phyloP scores from a whole-genome alignment of 208 protist genomes.

The Crithidia sp. region DNA sequence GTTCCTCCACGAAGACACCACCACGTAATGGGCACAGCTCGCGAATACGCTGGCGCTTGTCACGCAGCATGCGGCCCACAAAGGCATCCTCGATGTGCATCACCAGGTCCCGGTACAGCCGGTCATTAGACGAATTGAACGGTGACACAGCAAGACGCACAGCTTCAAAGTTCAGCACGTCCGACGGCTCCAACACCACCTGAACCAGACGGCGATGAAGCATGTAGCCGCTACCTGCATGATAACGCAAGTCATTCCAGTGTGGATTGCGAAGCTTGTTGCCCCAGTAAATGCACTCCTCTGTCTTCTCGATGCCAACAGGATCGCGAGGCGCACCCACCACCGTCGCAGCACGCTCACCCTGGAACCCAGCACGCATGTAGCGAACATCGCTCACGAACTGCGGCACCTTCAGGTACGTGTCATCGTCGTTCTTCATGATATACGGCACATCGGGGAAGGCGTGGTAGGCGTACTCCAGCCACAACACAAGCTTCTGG shows the following conservation, averaged over 20 bases:
- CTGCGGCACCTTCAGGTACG: conserved; percentile 55
- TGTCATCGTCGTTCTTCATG: conserved; percentile 55
- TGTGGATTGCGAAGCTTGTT: not conserved
- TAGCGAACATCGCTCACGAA: conserved; percentile 43
- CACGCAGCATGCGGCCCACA: not conserved
- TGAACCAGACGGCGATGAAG: not conserved
- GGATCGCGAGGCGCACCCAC: not conserved
- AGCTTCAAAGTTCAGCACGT: not conserved
- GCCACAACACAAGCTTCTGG: conserved; percentile 52
- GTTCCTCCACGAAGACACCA: not conserved
- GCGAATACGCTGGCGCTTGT: not conserved
- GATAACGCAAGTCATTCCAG: not conserved
- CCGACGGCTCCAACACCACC: not conserved
- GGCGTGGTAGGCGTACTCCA: conserved; percentile 39
- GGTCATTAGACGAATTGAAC: not conserved
- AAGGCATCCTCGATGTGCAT: not conserved
- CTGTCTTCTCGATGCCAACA: not conserved
- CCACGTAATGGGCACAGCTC: not conserved
- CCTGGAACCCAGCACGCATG: not conserved
- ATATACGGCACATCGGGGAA: conserved; percentile 46
- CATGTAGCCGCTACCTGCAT: not conserved
- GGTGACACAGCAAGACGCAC: not conserved
- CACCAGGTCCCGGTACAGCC: not conserved
- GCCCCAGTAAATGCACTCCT: conserved; percentile 19
- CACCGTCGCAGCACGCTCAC: not conserved